phyloP scores from a whole-genome alignment of 345 rosid genomes.

The Rhodomyrtus tomentosa region DNA sequence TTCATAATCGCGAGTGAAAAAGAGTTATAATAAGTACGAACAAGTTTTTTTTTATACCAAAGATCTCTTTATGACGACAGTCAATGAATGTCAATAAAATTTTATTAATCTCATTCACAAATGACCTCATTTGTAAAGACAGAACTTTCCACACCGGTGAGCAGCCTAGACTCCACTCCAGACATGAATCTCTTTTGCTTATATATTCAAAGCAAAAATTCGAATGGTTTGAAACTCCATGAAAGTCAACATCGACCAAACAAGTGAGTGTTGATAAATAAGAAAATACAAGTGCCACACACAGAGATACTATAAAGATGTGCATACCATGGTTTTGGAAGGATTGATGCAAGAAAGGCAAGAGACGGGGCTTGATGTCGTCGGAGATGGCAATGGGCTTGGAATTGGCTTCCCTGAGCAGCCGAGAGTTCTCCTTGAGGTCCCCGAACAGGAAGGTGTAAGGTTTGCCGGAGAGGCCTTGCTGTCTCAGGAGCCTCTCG shows the following conservation, averaged over 20 bases:
- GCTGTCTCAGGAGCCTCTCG: too few species aligned
- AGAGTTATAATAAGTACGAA: not conserved
- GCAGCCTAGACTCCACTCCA: not conserved
- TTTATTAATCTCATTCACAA: not conserved
- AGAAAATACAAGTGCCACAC: not conserved
- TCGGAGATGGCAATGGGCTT: not conserved
- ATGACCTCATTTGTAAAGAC: not conserved
- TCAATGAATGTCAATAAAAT: not conserved
- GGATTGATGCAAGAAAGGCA: not conserved
- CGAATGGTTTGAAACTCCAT: not conserved
- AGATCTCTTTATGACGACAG: not conserved
- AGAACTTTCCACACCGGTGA: not conserved
- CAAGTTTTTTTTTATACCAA: not conserved
- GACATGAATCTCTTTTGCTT: not conserved
- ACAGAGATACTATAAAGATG: not conserved
- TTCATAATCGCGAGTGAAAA: not conserved
- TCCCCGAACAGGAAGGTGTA: too few species aligned
- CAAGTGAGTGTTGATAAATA: not conserved
- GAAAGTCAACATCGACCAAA: not conserved
- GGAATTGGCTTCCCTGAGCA: not conserved
- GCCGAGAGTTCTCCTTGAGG: too few species aligned
- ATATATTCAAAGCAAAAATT: too few species aligned
- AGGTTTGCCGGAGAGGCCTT: too few species aligned
- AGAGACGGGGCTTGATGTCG: constrained; percentile 5
- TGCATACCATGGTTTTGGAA: constrained; percentile 1